Evolutionary conservation across 192 early-diverging fungal genomes (phyloP).

Genomic region (Chytriomyces sp.): DNA sequence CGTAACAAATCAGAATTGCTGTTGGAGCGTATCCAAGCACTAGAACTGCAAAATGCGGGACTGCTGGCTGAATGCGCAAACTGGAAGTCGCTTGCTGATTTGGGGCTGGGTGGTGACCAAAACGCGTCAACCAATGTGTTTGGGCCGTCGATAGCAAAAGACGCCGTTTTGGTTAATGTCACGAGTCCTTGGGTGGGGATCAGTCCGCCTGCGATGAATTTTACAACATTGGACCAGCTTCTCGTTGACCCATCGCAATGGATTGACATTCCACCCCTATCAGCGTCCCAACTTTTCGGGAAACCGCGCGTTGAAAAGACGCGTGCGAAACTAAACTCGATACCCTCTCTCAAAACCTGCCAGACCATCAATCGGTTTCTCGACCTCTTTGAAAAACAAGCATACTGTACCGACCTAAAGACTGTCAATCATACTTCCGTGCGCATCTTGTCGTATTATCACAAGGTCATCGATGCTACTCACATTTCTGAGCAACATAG

Average conservation of each 20-base stretch:
- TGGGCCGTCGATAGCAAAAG: neutral
- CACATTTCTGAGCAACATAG: conserved; percentile 3
- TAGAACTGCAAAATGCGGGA: neutral
- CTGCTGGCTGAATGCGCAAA: neutral
- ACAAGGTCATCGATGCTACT: neutral
- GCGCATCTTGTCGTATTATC: neutral
- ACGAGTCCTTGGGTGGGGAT: neutral
- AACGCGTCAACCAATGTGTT: neutral
- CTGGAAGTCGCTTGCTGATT: neutral
- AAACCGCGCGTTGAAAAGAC: conserved; percentile 8
- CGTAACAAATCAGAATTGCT: neutral
- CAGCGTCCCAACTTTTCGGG: conserved; percentile 17
- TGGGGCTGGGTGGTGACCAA: neutral
- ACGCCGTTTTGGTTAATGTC: neutral
- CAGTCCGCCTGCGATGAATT: neutral
- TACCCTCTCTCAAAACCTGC: neutral
- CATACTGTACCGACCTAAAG: neutral
- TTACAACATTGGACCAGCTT: neutral
- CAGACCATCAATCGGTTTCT: conserved; percentile 11
- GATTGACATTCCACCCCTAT: neutral
- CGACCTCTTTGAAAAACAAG: neutral
- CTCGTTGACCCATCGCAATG: no score
- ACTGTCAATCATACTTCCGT: neutral
- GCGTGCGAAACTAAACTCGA: neutral
- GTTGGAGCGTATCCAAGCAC: neutral